A percentile compares a stretch with the other conserved stretches of the same genome.
Evolutionary conservation across 2,329 filamentous ascomycete species (phyloP).

Genomic region (Cercospora beticola): DNA sequence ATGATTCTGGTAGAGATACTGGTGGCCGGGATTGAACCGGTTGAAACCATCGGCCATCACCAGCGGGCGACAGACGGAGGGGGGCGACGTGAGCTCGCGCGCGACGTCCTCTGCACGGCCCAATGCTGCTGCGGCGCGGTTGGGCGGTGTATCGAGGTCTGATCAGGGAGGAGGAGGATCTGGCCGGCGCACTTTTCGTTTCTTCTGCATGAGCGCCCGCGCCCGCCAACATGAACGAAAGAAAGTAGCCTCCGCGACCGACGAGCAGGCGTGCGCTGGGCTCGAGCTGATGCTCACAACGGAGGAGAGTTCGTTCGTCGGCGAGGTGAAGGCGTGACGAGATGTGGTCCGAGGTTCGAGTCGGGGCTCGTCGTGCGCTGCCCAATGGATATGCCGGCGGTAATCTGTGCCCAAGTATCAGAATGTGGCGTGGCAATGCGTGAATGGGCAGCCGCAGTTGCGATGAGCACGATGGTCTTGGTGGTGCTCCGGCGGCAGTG

Average conservation of each 20-base stretch:
- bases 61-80: constrained; percentile 36
- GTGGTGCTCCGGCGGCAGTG: not conserved
- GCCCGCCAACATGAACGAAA: constrained; percentile 37
- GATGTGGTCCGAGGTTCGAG: constrained; percentile 6
- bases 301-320: constrained; percentile 2
- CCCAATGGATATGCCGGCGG: constrained; percentile 12
- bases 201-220: constrained; percentile 50
- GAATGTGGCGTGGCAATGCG: constrained; percentile 7
- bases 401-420: constrained; percentile 3
- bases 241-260: constrained; percentile 16
- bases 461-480: constrained; percentile 2
- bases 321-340: constrained; percentile 6
- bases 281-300: not conserved
- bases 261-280: not conserved
- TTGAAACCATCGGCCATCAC: constrained; percentile 69
- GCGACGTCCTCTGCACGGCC: constrained; percentile 16
- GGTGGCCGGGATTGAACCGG: constrained; percentile 59
- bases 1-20: constrained; percentile 58
- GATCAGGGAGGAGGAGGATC: constrained; percentile 46
- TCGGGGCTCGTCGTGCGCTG: constrained; percentile 2
- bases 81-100: constrained; percentile 19
- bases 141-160: constrained; percentile 22
- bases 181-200: constrained; percentile 49
- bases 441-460: not conserved
- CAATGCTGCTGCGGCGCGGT: constrained; percentile 25